Base-by-base conservation (phyloP, 495 filamentous ascomycete species). In the Diplogelasinospora grovesii region DNA sequence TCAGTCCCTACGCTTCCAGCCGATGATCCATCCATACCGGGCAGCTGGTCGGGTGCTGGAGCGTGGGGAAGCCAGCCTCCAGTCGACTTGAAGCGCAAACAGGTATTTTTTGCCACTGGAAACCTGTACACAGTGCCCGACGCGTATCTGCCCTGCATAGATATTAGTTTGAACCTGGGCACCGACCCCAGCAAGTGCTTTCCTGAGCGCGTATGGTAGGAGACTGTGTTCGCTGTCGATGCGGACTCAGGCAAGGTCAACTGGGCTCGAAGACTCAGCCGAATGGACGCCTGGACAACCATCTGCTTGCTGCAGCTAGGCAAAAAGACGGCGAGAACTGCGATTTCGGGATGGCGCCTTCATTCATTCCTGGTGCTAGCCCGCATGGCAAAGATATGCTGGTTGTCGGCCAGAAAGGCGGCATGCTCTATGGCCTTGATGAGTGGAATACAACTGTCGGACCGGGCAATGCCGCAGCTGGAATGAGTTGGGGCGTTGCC, bases 21-120 rank as follows among this genome's bases (percentile, higher is more conserved):
- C 20, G 41, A 45, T 36, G 34, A 39, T 21, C 34, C 35, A 2
- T 7, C 18, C 18, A 23, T 26, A 3, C 15, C 40, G 7, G 36
- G 18, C 14, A 41, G 52, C 33, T 69, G 58, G 61, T 47, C 60
- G 1, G 65, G 65, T 18, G 53, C 36, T 19, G 43, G 45, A 8
- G 34, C 66, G 8, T 69, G 65, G 65, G 65, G 65, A 19, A 57
- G 52, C 31, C 64, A 67, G 43, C 64, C 65, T 14, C 39, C 65
- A 21, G 64, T 69, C 35, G 65, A 69, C 28, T 8, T 24, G 2
- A 19, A 8, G 1, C 52, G 50, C 5, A 34, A 47, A 18, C 64
- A 66, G 40, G 54, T 69, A 34, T 64, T 63, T 46, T 53, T 64
- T 43, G 65, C 45, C 18, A 66, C 65, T 4, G 64, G 60, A 4